These are phyloP conservation scores for Suillus fuscotomentosus DNA, from an alignment of 768 basidiomycete genomes.

Conservation along the genomic window DNA sequence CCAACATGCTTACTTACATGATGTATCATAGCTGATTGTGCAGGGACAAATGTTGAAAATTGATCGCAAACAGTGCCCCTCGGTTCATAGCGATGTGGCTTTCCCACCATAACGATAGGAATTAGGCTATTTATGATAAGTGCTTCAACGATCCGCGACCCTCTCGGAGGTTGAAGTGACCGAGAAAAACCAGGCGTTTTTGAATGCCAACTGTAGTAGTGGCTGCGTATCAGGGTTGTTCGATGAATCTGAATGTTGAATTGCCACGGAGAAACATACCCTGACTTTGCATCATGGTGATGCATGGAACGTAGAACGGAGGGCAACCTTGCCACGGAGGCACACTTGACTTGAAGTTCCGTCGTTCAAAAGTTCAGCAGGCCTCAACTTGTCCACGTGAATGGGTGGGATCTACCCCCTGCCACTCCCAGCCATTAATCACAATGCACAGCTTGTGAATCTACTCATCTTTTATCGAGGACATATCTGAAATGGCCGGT, in stretches of 20 bases:
- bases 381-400: neutral
- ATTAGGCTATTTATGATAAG: neutral
- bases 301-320: neutral
- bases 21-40: neutral
- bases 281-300: neutral
- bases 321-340: neutral
- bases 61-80: neutral
- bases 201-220: neutral
- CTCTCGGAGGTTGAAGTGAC: neutral
- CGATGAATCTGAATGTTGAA: neutral
- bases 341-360: neutral
- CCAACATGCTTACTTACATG: neutral
- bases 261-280: neutral
- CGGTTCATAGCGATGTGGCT: neutral
- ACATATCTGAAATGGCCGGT: no score
- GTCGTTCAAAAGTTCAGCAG: neutral
- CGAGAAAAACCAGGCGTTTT: neutral
- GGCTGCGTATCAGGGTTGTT: neutral
- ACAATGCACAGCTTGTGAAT: neutral
- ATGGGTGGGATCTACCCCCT: no score
- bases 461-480: no score
- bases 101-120: neutral
- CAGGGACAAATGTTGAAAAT: neutral
- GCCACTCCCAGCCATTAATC: no score
- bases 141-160: neutral